Evolutionary conservation across 257 asterid genomes (phyloP), one percentile per base, ranked within the genome.

Genomic region (Gynochthodes officinalis): DNA sequence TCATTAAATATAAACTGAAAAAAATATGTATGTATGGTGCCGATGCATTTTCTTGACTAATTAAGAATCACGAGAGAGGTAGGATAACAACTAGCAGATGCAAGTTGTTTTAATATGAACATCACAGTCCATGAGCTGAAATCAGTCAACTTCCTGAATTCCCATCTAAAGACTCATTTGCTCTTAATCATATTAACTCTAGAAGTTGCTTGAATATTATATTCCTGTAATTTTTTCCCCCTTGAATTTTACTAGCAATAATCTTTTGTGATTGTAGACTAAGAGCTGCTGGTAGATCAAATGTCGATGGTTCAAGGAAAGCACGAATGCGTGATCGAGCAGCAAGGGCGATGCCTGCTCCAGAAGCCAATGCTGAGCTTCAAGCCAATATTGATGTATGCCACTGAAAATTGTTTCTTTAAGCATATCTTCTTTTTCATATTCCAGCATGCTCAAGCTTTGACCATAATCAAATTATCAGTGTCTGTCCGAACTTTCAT

Each of bases 351-450:
- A 75, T 84, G 14, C 88, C 95, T 77, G 96, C 90, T 70, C 96
- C 93, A 18, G 96, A 88, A 78, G 96, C 96, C 85, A 92, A 89
- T 64, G 96, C 96, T 25, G 96, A 92, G 85, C 84, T 92, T 79
- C 96, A 89, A 81, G 64, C 81, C 76, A 92, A 89, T 80, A 86
- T 92, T 70, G 96, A 92, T 75, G 97, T 89, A 88, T 46, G 96
- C 54, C 72, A 3, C 54, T 39, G 53, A 30, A 73, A 32, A 23
- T 8, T 55, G 50, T 73, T 32, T 44, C 19, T 16, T 67, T 74
- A 58, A 28, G 39, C 57, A 67, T 21, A 58, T 1, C 33, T 21
- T 39, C 21, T 59, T 32, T 69, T 35, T 69, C 73, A 7, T 11
- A 11, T 32, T 58, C 25, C 39, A n/a, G 48, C 58, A 50, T 19